These are phyloP conservation scores for Colletotrichum sp. DNA, from an alignment of 2,329 filamentous ascomycete genomes.

Conservation along the genomic window DNA sequence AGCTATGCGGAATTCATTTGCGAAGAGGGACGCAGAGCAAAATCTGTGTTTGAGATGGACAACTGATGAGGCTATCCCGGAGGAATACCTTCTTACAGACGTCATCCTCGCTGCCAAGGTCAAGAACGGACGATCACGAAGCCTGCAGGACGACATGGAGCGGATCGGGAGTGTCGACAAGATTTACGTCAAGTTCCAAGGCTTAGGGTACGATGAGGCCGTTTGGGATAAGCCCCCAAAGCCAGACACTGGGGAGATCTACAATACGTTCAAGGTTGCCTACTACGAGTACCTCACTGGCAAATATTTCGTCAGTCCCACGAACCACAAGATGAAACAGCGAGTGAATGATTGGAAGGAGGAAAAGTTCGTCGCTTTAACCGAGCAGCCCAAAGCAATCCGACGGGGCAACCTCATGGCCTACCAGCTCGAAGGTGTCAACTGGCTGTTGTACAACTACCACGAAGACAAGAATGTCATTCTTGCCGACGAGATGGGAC, in stretches of 20 bases:
- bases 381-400: slow-evolving; percentile 75
- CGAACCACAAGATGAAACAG: slow-evolving; percentile 65
- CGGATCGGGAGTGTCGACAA: slow-evolving; percentile 75
- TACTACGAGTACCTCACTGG: slow-evolving; percentile 88
- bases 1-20: slow-evolving; percentile 76
- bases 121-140: slow-evolving; percentile 37
- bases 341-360: slow-evolving; percentile 72
- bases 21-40: slow-evolving; percentile 68
- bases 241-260: slow-evolving; percentile 67
- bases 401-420: slow-evolving; percentile 85
- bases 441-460: slow-evolving; percentile 95
- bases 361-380: slow-evolving; percentile 71
- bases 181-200: slow-evolving; percentile 89
- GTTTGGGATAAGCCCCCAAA: slow-evolving; percentile 87
- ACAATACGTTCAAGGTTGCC: slow-evolving; percentile 79
- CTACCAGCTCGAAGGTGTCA: slow-evolving; percentile 91
- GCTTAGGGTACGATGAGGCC: slow-evolving; percentile 85
- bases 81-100: slow-evolving; percentile 84
- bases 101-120: slow-evolving; percentile 75
- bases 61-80: slow-evolving; percentile 80
- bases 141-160: slow-evolving; percentile 66
- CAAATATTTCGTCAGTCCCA: slow-evolving; percentile 67
- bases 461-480: slow-evolving; percentile 84
- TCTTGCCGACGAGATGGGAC: slow-evolving; percentile 96
- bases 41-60: slow-evolving; percentile 63